Evolutionary conservation across 768 basidiomycete genomes (phyloP), one percentile per base, ranked within the genome.

Genomic region (Lyophyllum shimeji): DNA sequence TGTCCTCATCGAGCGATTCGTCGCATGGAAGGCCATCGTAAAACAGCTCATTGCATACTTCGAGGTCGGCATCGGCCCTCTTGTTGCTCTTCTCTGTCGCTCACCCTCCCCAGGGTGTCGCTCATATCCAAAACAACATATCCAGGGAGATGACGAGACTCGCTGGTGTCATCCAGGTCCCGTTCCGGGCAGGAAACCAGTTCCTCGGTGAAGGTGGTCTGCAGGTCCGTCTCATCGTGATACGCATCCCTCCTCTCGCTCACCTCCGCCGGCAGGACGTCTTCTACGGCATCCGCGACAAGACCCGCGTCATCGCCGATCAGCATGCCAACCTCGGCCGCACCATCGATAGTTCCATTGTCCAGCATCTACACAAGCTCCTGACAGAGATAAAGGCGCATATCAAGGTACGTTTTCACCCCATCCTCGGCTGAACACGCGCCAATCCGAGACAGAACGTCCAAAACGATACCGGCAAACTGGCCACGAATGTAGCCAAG

Each of bases 181-280:
- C 97, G 0, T 98, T 99, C 76, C 79, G 89, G 33, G 83, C 92
- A 2, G 95, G 95, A 7, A 96, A 97, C 73, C 96, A 98, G 76
- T 99, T 99, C 68, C 79, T 99, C 3, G 97, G 97, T n/a, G 95
- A 98, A 70, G 93, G 92, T 12, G 96, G 97, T 46, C 76, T 99
- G 47, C 93, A 95, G 82, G 87, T 83, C 56, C 31, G 77, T 63
- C 23, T 53, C 18, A 2, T n/a, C 3, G 2, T 29, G 11, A 31
- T 61, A 27, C 29, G 55, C 8, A 44, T 52, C 34, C 20, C 50
- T 43, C 37, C 21, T 58, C 21, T 18, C 17, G 45, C 29, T 50
- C 15, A 59, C 34, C 17, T 40, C 9, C 23, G 48, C 13, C 1
- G 24, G 1, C 57, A 94, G 90, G 96, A 98, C 66, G 83, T 97